Evolutionary conservation across 176 grass and related monocot genomes (phyloP).

Genomic region (Phoenix roebelenii): DNA sequence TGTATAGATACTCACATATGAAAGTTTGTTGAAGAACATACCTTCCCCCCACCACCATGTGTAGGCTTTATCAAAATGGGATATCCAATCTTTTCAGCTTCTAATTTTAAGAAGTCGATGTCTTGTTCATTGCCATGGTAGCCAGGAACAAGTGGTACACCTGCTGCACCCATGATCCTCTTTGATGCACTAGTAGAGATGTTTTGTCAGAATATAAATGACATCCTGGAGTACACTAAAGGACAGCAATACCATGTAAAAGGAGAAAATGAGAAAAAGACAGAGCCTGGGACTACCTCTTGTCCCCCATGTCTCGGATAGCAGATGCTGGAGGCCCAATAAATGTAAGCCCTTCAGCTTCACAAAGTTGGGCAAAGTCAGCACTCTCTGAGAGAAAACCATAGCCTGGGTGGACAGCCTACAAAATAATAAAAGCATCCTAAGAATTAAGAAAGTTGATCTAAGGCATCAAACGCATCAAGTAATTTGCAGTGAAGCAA

Average conservation of each 20-base stretch:
- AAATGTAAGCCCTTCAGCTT: slow-evolving; percentile 67
- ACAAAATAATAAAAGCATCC: not conserved
- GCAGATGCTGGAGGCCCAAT: slow-evolving; percentile 83
- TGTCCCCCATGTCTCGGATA: slow-evolving; percentile 88
- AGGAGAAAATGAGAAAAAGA: not conserved
- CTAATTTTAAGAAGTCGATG: slow-evolving; percentile 54
- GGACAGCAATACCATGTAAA: not conserved
- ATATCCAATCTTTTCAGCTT: slow-evolving; percentile 93
- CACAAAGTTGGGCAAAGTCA: slow-evolving; percentile 77
- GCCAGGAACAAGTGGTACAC: slow-evolving; percentile 70
- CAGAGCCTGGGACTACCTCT: slow-evolving; percentile 41
- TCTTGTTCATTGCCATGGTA: slow-evolving; percentile 88
- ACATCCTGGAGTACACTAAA: too few species aligned
- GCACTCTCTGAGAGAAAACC: slow-evolving; percentile 97
- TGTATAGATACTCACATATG: too few species aligned
- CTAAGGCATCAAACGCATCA: too few species aligned
- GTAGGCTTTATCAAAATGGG: slow-evolving; percentile 94
- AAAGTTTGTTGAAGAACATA: slow-evolving; percentile 12
- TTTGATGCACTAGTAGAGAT: slow-evolving; percentile 61
- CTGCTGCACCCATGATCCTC: slow-evolving; percentile 93
- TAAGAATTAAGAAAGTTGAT: too few species aligned
- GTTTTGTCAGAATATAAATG: not conserved
- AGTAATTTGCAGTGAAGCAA: too few species aligned
- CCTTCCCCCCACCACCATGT: slow-evolving; percentile 95
- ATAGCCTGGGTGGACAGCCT: slow-evolving; percentile 91